Percentiles rank a stretch among this genome's conserved stretches.
Conservation (phyloP, 2,329 filamentous ascomycete genomes). For the Phyllosticta citriasiana region DNA sequence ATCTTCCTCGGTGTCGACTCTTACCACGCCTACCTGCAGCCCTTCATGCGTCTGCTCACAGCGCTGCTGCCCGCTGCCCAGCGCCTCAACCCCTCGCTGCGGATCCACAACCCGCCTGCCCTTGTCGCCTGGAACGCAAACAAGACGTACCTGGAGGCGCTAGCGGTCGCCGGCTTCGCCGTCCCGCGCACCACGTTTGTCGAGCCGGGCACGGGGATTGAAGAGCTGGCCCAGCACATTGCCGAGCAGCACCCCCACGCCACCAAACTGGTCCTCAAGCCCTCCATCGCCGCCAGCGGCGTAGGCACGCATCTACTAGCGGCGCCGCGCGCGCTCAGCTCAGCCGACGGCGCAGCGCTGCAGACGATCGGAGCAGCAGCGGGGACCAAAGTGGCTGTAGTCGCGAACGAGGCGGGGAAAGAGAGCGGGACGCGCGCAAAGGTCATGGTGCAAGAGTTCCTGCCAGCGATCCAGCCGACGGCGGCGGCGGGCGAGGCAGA, state of each 20-base stretch:
- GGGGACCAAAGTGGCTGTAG: neutral
- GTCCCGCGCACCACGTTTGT: constrained; percentile 4
- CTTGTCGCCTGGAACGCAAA: constrained; percentile 6
- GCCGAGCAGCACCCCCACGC: neutral
- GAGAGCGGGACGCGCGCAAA: neutral
- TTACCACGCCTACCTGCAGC: constrained; percentile 5
- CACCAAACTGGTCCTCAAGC: constrained; percentile 2
- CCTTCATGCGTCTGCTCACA: constrained; percentile 1
- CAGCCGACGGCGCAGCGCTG: neutral
- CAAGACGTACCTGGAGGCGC: constrained; percentile 6
- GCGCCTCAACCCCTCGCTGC: constrained; percentile 4
- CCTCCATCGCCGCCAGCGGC: constrained; percentile 4
- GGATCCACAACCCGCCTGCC: constrained; percentile 4
- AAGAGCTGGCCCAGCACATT: neutral
- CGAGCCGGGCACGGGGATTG: neutral
- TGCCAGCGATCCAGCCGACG: neutral
- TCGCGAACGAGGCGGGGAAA: neutral
- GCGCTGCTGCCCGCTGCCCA: constrained; percentile 3
- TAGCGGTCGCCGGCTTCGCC: neutral
- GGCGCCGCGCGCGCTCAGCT: neutral
- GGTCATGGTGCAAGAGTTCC: constrained; percentile 7
- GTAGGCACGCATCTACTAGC: neutral
- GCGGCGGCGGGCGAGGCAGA: neutral
- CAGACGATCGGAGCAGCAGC: neutral
- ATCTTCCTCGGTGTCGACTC: constrained; percentile 6